Evolutionary conservation across 2,329 filamentous ascomycete species (phyloP), one percentile per base, ranked within the genome.

Genomic region (Kalmusia sp.): DNA sequence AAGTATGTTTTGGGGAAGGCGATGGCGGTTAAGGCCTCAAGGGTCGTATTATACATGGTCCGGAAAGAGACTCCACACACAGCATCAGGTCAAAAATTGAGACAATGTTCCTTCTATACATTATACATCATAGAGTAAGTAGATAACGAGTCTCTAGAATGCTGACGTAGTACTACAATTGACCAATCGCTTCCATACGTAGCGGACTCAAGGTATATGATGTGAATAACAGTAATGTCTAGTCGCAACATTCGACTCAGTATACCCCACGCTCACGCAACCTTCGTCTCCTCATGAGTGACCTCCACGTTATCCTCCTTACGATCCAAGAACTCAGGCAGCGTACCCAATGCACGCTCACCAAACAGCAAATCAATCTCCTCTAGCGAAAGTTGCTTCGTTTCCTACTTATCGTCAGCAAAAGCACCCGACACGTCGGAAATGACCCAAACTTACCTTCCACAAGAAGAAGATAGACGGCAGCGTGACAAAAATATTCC

Each of bases 361-460:
- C 81, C 82, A 65, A 86, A 86, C 2, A 85, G 71, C 21, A 82
- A 60, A 59, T 85, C 82, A 52, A 87, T 85, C 58, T 85, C 83
- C 61, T 87, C 84, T 0, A 86, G 71, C 3, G 75, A 77, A 30
- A 82, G 71, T 8, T 81, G 63, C 39, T 71, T 74, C 1, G 70
- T 74, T 57, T 74, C 71, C 69, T 71, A 28, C 4, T 11, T 3
- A 2, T 5, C 14, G 24, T 47, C n/a, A 52, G 34, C 34, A 4
- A 9, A 15, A 24, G 7, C 6, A 21, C 7, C 37, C 21, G 22
- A 14, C 19, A 7, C n/a, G 12, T n/a, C 15, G 6, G n/a, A 19
- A n/a, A n/a, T 21, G 15, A 19, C 14, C 21, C 9, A 21, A 22
- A 52, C 59, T 15, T 60, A 69, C 69, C 64, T 71, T 80, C 67